Percentiles rank a stretch among this genome's conserved stretches.
phyloP scores from a whole-genome alignment of 305 asterid species.

The Plantago coronopus region DNA sequence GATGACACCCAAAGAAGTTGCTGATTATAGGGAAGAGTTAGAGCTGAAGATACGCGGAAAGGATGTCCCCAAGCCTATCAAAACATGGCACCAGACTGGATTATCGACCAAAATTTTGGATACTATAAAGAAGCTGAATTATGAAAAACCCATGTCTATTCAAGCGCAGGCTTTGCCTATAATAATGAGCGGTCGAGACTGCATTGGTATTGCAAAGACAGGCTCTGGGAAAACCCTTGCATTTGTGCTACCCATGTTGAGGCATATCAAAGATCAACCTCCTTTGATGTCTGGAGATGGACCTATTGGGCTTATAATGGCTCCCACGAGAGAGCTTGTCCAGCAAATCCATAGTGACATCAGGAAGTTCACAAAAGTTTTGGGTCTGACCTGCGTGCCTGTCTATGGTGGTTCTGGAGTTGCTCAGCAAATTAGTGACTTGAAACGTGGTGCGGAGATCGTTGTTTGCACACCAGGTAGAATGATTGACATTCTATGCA shows the following conservation, averaged over 20 bases:
- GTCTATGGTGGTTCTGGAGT: slow-evolving; percentile 98
- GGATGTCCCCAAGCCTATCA: slow-evolving; percentile 91
- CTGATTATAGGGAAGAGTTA: slow-evolving; percentile 67
- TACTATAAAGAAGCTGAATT: slow-evolving; percentile 67
- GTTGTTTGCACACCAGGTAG: slow-evolving; percentile 98
- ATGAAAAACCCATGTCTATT: slow-evolving; percentile 85
- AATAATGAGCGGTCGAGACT: slow-evolving; percentile 95
- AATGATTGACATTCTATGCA: slow-evolving; percentile 94
- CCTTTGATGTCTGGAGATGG: slow-evolving; percentile 87
- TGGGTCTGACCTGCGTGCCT: slow-evolving; percentile 86
- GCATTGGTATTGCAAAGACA: slow-evolving; percentile 94
- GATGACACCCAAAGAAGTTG: slow-evolving; percentile 80
- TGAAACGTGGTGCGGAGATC: slow-evolving; percentile 93
- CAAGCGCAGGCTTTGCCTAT: slow-evolving; percentile 94
- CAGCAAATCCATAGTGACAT: slow-evolving; percentile 89
- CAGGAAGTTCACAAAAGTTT: slow-evolving; percentile 70
- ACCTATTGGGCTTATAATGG: slow-evolving; percentile 91
- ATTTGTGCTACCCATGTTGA: slow-evolving; percentile 92
- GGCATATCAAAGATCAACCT: slow-evolving; percentile 95
- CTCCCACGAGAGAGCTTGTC: slow-evolving; percentile 97
- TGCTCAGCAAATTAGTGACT: slow-evolving; percentile 94
- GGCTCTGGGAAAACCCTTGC: slow-evolving; percentile 98
- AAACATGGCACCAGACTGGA: slow-evolving; percentile 95
- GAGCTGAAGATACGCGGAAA: slow-evolving; percentile 91
- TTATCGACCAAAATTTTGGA: slow-evolving; percentile 77